A percentile compares a stretch with the other conserved stretches of the same genome.
phyloP scores from a whole-genome alignment of 176 grass and related monocot species.

The Miscanthus lutarioriparius region DNA sequence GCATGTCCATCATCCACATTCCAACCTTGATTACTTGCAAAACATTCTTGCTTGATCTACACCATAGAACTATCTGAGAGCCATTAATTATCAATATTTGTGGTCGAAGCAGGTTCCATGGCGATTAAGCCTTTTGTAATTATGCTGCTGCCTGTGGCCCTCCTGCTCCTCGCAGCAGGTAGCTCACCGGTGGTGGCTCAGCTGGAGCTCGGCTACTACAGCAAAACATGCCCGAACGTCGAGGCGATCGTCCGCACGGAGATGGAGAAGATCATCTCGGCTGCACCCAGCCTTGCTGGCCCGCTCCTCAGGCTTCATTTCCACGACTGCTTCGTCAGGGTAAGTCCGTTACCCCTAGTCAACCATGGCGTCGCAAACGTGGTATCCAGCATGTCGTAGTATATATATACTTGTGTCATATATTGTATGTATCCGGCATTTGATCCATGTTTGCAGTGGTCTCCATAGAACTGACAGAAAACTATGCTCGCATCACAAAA shows the following conservation, averaged over 20 bases:
- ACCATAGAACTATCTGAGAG: background rate
- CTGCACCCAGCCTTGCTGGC: constrained; percentile 50
- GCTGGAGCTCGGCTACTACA: constrained; percentile 56
- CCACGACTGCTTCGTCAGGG: constrained; percentile 80
- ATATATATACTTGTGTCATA: background rate
- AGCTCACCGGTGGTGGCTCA: constrained; percentile 30
- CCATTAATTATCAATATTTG: background rate
- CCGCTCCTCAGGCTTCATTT: constrained; percentile 65
- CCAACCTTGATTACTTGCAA: background rate
- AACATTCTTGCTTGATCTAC: background rate
- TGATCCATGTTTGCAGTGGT: background rate
- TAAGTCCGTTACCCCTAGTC: background rate
- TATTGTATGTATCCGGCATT: background rate
- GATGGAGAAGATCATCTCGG: constrained; percentile 54
- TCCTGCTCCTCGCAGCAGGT: constrained; percentile 6
- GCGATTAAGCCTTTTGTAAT: background rate
- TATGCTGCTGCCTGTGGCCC: background rate
- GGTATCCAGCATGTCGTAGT: background rate
- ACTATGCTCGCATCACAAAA: background rate
- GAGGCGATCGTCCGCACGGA: constrained; percentile 61
- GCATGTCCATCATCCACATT: background rate
- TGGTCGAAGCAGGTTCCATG: background rate
- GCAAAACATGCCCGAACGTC: constrained; percentile 61
- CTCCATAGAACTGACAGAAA: background rate
- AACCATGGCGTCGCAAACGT: background rate